Evolutionary conservation across 371 early-diverging fungal genomes (phyloP).

Genomic region (Umbelopsis sp.): DNA sequence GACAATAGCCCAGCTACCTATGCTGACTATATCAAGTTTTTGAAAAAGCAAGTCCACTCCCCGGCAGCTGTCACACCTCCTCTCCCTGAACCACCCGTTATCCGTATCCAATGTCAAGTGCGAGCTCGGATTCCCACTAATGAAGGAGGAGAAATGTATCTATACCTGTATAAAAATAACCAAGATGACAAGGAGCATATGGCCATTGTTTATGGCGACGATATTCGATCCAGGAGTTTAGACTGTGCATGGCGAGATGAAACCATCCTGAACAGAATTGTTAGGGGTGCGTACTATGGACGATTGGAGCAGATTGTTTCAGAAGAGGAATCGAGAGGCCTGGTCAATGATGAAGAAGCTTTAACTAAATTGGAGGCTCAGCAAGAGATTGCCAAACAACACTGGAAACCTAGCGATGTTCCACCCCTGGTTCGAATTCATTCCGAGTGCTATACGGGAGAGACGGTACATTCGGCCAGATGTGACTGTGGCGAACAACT

Average conservation of each 20-base stretch:
- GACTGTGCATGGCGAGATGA: constrained; percentile 72
- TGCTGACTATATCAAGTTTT: constrained; percentile 48
- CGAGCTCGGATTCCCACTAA: constrained; percentile 88
- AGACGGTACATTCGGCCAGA: constrained; percentile 87
- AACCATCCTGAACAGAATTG: constrained; percentile 75
- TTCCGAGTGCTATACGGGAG: constrained; percentile 97
- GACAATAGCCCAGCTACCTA: constrained; percentile 29
- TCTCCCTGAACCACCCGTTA: constrained; percentile 27
- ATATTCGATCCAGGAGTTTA: constrained; percentile 70
- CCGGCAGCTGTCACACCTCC: constrained; percentile 49
- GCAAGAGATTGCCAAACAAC: constrained; percentile 36
- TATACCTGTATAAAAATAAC: constrained; percentile 86
- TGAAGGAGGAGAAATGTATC: constrained; percentile 80
- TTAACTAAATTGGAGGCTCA: constrained; percentile 39
- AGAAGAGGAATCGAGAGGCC: constrained; percentile 36
- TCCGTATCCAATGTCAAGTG: constrained; percentile 70
- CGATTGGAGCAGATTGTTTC: constrained; percentile 56
- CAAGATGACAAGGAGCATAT: constrained; percentile 90
- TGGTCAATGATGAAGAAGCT: constrained; percentile 39
- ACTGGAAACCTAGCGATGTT: constrained; percentile 31
- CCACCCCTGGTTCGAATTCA: constrained; percentile 90
- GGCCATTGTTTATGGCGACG: constrained; percentile 91
- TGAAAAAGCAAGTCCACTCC: constrained; percentile 50
- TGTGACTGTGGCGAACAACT: constrained; percentile 98
- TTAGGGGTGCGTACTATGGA: constrained; percentile 79